Evolutionary conservation across 805 yeast species (phyloP).

Genomic region (Debaryomyces maramus): DNA sequence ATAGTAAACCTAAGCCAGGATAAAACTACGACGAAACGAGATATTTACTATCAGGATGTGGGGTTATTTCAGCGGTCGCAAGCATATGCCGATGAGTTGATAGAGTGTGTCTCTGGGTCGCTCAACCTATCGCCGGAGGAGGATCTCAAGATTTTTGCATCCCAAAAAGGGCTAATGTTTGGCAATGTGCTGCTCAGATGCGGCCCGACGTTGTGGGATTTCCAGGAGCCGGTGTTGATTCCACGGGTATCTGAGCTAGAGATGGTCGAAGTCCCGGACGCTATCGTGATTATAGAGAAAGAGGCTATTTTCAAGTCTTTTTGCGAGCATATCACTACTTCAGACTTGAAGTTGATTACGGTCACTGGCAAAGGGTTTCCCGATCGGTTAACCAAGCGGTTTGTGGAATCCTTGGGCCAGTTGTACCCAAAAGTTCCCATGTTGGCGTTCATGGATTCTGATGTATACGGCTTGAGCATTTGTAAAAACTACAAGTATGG

Average conservation of each 20-base stretch:
- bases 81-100: constrained; percentile 33
- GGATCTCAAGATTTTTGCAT: constrained; percentile 46
- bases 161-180: constrained; percentile 57
- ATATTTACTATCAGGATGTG: constrained; percentile 59
- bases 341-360: constrained; percentile 19
- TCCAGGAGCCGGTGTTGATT: constrained; percentile 18
- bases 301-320: constrained; percentile 42
- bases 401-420: constrained; percentile 31
- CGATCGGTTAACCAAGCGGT: constrained; percentile 50
- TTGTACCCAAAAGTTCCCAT: constrained; percentile 37
- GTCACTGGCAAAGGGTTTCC: constrained; percentile 73
- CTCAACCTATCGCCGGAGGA: constrained; percentile 37
- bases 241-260: constrained; percentile 11
- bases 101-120: constrained; percentile 39
- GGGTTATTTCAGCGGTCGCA: constrained; percentile 47
- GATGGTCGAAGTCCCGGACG: constrained; percentile 2
- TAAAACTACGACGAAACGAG: constrained; percentile 47
- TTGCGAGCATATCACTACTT: constrained; percentile 17
- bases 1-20: constrained; percentile 7
- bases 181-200: constrained; percentile 26
- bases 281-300: constrained; percentile 35
- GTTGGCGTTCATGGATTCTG: constrained; percentile 58
- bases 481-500: constrained; percentile 36
- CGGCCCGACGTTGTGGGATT: not conserved
- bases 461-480: constrained; percentile 62